Evolutionary conservation across 352 stramenopile genomes (phyloP).

Genomic region (Pythium brassicae): DNA sequence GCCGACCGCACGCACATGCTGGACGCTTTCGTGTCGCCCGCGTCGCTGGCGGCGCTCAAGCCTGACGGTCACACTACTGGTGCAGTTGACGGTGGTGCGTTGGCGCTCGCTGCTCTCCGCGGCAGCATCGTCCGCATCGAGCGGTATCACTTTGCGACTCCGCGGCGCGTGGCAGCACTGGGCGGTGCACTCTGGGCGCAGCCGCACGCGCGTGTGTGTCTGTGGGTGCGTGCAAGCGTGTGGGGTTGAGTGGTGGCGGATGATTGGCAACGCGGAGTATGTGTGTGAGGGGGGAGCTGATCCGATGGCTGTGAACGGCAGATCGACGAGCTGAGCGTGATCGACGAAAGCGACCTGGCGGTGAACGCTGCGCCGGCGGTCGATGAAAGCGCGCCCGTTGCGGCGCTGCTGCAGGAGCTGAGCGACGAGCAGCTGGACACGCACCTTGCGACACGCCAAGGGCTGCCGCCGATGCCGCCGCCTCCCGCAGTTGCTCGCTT

Average conservation of each 20-base stretch:
- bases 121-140: constrained; percentile 50
- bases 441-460: constrained; percentile 45
- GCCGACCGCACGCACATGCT: constrained; percentile 44
- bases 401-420: constrained; percentile 20
- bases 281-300: neutral
- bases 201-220: constrained; percentile 23
- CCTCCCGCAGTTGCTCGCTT: constrained; percentile 14
- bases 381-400: constrained; percentile 23
- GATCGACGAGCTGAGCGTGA: constrained; percentile 40
- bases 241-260: neutral
- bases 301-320: neutral
- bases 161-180: constrained; percentile 33
- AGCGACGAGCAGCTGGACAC: constrained; percentile 29
- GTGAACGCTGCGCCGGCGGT: constrained; percentile 32
- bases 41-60: constrained; percentile 6
- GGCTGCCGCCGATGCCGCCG: constrained; percentile 8
- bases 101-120: constrained; percentile 26
- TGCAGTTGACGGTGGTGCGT: constrained; percentile 24
- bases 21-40: constrained; percentile 41
- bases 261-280: neutral
- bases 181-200: constrained; percentile 5
- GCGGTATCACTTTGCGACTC: constrained; percentile 60
- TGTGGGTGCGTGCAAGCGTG: constrained; percentile 18
- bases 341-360: constrained; percentile 46
- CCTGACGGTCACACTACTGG: constrained; percentile 7